A percentile compares a stretch with the other conserved stretches of the same genome.
Conservation (phyloP, 2,329 filamentous ascomycete species). For the Acephala macrosclerotiorum region DNA sequence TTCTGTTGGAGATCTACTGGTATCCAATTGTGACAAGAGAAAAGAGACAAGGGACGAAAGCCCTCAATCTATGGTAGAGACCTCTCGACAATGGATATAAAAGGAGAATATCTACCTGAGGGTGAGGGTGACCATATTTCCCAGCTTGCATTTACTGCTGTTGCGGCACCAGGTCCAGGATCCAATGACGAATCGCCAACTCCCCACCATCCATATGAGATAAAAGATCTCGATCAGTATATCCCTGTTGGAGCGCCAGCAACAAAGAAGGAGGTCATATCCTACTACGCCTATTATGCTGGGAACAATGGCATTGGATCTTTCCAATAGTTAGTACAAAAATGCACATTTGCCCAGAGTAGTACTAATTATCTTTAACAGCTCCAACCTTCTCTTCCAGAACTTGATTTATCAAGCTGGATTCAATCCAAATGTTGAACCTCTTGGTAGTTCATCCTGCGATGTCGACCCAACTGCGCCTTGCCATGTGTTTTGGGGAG, state of each 20-base stretch:
- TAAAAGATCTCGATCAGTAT: slow-evolving; percentile 31
- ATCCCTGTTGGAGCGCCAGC: slow-evolving; percentile 33
- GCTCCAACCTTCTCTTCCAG: slow-evolving; percentile 44
- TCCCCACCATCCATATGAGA: slow-evolving; percentile 28
- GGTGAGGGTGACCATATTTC: slow-evolving; percentile 28
- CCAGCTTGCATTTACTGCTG: slow-evolving; percentile 37
- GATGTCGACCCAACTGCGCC: slow-evolving; percentile 37
- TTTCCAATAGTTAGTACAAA: slow-evolving; percentile 41
- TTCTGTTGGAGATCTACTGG: not conserved
- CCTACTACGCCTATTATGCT: slow-evolving; percentile 44
- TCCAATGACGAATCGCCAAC: slow-evolving; percentile 21
- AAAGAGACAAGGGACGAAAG: not conserved
- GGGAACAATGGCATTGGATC: slow-evolving; percentile 44
- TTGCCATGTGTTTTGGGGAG: slow-evolving; percentile 43
- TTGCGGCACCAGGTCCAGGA: slow-evolving; percentile 31
- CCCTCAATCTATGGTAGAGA: not conserved
- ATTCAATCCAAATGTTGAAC: slow-evolving; percentile 43
- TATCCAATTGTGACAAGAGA: slow-evolving; percentile 5
- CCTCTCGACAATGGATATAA: slow-evolving; percentile 21
- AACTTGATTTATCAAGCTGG: slow-evolving; percentile 44
- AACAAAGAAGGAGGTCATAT: slow-evolving; percentile 39
- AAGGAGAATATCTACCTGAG: slow-evolving; percentile 20
- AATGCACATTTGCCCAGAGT: not conserved
- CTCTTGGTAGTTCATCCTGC: slow-evolving; percentile 40
- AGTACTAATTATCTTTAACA: slow-evolving; percentile 22